A percentile compares a stretch with the other conserved stretches of the same genome.
Evolutionary conservation across 352 stramenopile genomes (phyloP).

Genomic region (Globisporangium barbulae): DNA sequence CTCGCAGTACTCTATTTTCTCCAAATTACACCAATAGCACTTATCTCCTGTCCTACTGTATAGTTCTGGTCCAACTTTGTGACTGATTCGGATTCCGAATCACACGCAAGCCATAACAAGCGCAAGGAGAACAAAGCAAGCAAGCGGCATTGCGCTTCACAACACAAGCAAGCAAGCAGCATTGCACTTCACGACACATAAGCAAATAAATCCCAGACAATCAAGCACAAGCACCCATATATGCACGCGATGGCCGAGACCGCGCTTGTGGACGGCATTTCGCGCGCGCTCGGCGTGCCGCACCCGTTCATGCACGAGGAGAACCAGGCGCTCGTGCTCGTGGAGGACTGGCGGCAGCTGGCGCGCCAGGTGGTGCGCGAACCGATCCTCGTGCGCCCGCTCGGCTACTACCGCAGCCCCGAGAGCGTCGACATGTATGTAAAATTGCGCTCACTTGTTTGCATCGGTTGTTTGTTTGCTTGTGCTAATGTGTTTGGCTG

Average conservation of each 20-base stretch:
- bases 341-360: conserved; percentile 64
- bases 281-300: conserved; percentile 52
- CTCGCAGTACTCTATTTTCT: background rate
- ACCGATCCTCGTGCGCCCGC: conserved; percentile 46
- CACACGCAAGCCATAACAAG: background rate
- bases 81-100: conserved; percentile 9
- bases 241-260: conserved; percentile 1
- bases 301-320: conserved; percentile 57
- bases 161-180: background rate
- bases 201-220: background rate
- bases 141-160: too few species aligned
- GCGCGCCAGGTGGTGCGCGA: conserved; percentile 45
- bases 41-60: background rate
- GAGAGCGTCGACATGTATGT: conserved; percentile 80
- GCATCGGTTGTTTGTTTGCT: conserved; percentile 3
- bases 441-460: background rate
- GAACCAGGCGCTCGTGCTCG: conserved; percentile 56
- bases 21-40: too few species aligned
- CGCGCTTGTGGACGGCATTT: conserved; percentile 47
- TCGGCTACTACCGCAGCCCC: conserved; percentile 79
- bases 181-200: background rate
- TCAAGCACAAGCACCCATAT: background rate
- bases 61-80: background rate
- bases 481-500: background rate
- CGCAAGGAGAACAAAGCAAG: background rate